Percentiles rank a stretch among this genome's conserved stretches.
Evolutionary conservation across 768 basidiomycete genomes (phyloP).

Genomic region (Mycena alexandri): DNA sequence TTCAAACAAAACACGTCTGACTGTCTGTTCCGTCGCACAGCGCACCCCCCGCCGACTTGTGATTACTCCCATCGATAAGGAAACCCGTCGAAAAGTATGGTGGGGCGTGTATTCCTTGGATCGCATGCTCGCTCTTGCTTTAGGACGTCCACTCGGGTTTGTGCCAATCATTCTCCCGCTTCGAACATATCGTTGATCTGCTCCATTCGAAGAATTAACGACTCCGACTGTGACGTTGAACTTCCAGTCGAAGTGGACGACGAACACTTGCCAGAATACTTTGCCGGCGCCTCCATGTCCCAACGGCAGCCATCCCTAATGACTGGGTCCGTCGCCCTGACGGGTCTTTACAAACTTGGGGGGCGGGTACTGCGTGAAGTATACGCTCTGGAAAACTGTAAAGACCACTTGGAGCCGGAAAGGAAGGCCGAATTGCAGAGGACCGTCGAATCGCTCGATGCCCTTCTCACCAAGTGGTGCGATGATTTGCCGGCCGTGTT

Average conservation of each 20-base stretch:
- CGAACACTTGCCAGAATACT: constrained; percentile 78
- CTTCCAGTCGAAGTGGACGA: constrained; percentile 88
- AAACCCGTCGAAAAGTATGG: constrained; percentile 92
- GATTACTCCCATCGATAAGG: constrained; percentile 83
- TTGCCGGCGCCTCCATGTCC: constrained; percentile 69
- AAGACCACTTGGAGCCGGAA: constrained; percentile 79
- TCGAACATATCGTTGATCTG: too few relatives aligned
- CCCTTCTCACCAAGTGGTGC: constrained; percentile 85
- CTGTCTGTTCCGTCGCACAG: constrained; percentile 53
- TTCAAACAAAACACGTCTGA: constrained; percentile 21
- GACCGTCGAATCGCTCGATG: constrained; percentile 83
- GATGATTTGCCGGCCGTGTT: constrained; percentile 80
- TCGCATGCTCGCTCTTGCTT: constrained; percentile 91
- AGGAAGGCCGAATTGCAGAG: constrained; percentile 82
- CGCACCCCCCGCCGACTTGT: constrained; percentile 84
- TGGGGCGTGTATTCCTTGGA: constrained; percentile 94
- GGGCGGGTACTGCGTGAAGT: constrained; percentile 87
- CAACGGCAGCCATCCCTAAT: constrained; percentile 77
- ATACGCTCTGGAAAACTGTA: constrained; percentile 84
- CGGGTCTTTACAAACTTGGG: constrained; percentile 85
- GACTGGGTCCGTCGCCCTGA: constrained; percentile 83
- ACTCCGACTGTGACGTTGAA: constrained; percentile 92
- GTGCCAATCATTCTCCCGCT: too few relatives aligned
- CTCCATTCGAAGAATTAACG: constrained; percentile 67
- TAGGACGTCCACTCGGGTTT: constrained; percentile 82